Conservation (phyloP, 306 rosid genomes). For the Citrullus amarus region DNA sequence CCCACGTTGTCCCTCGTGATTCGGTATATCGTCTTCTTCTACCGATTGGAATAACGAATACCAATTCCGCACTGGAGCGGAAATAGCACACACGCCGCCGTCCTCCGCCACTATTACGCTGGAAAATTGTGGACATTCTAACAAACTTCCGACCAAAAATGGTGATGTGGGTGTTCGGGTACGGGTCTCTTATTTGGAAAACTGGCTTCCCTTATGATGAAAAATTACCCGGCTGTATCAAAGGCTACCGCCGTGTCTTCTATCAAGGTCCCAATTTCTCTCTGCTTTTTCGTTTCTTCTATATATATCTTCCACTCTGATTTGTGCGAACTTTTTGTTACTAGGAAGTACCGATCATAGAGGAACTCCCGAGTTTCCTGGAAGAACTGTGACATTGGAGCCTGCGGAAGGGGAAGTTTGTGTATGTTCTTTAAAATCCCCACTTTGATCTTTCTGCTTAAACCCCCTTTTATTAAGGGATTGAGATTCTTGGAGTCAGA, state of each 20-base stretch:
- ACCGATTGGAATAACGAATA: not conserved
- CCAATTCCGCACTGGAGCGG: not conserved
- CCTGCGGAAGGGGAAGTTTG: conserved; percentile 75
- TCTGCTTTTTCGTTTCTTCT: not conserved
- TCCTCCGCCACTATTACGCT: not conserved
- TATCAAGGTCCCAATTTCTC: conserved; percentile 47
- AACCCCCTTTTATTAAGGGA: not conserved
- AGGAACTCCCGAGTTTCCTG: conserved; percentile 80
- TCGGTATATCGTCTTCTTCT: not conserved
- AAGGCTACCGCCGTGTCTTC: conserved; percentile 87
- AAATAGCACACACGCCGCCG: not conserved
- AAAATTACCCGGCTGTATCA: conserved; percentile 62
- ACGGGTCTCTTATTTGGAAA: conserved; percentile 73
- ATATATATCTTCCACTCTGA: not conserved
- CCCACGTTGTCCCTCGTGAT: not conserved
- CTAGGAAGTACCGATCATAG: conserved; percentile 92
- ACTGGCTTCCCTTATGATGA: conserved; percentile 66
- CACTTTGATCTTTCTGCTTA: not conserved
- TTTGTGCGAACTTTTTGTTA: not conserved
- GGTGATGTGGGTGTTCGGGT: conserved; percentile 92
- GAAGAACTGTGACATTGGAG: conserved; percentile 87
- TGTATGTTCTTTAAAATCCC: conserved; percentile 28
- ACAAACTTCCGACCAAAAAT: conserved; percentile 4
- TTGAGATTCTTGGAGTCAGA: not conserved
- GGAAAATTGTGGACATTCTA: not conserved